These are phyloP conservation scores for Globisporangium irregulare DNA, from an alignment of 352 stramenopile species.

Conservation along the genomic window DNA sequence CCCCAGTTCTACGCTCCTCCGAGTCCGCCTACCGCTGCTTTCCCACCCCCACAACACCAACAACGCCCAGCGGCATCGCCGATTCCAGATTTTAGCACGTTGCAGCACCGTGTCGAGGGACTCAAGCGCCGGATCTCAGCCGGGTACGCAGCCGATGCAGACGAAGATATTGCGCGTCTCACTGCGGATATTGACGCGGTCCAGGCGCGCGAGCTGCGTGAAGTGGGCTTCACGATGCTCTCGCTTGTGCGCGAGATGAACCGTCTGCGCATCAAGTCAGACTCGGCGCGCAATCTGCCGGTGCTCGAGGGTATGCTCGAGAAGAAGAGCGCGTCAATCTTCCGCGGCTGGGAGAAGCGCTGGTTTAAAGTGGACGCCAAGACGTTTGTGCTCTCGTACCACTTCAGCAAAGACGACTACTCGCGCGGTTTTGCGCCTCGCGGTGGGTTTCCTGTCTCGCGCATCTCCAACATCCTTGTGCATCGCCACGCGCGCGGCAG, in stretches of 20 bases:
- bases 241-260: conserved; percentile 58
- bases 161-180: conserved; percentile 40
- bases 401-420: conserved; percentile 64
- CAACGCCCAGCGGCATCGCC: conserved; percentile 9
- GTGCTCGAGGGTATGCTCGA: conserved; percentile 65
- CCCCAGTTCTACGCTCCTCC: conserved; percentile 3
- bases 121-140: conserved; percentile 46
- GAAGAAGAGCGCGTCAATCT: conserved; percentile 78
- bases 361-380: conserved; percentile 70
- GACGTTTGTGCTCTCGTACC: conserved; percentile 67
- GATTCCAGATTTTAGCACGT: conserved; percentile 37
- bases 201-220: conserved; percentile 30
- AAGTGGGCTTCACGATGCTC: conserved; percentile 47
- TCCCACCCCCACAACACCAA: conserved; percentile 9
- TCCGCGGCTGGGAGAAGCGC: conserved; percentile 62
- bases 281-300: conserved; percentile 34
- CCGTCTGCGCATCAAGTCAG: conserved; percentile 33
- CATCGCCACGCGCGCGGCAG: conserved; percentile 34
- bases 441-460: conserved; percentile 50
- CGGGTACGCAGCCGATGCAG: conserved; percentile 29
- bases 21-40: conserved; percentile 11
- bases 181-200: conserved; percentile 39
- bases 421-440: conserved; percentile 59
- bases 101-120: conserved; percentile 54
- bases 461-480: conserved; percentile 58